Percentiles rank a stretch among this genome's conserved stretches.
phyloP scores from a whole-genome alignment of 441 rosid species.

The Bruguiera hainesii region DNA sequence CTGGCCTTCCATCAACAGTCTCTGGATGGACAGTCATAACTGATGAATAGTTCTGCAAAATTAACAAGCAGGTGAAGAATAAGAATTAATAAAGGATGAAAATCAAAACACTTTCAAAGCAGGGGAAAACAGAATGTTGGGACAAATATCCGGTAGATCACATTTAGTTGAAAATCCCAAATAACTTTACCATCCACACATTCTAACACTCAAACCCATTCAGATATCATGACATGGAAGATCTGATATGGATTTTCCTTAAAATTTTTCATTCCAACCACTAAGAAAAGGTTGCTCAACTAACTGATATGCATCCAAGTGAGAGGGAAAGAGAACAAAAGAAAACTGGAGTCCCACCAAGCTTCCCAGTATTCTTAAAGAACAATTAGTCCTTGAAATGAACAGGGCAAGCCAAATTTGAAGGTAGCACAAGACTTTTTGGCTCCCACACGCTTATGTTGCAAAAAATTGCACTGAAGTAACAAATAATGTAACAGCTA shows the following conservation, averaged over 20 bases:
- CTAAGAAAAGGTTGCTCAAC: too few species aligned
- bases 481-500: not conserved
- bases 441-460: slow-evolving; percentile 6
- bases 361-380: too few species aligned
- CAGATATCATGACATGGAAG: too few species aligned
- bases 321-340: too few species aligned
- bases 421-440: not conserved
- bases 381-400: not conserved
- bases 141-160: slow-evolving; percentile 3
- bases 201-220: too few species aligned
- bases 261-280: too few species aligned
- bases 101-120: too few species aligned
- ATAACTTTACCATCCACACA: not conserved
- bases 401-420: not conserved
- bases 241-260: too few species aligned
- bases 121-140: not conserved
- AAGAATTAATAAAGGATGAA: not conserved
- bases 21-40: slow-evolving; percentile 82
- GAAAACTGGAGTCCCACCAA: too few species aligned
- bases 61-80: not conserved
- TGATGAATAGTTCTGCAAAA: slow-evolving; percentile 75
- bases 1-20: slow-evolving; percentile 70
- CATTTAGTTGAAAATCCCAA: not conserved
- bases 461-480: not conserved
- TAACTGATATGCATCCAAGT: too few species aligned